Base-by-base conservation (phyloP, 305 asterid species). In the Fraxinus sp. region DNA sequence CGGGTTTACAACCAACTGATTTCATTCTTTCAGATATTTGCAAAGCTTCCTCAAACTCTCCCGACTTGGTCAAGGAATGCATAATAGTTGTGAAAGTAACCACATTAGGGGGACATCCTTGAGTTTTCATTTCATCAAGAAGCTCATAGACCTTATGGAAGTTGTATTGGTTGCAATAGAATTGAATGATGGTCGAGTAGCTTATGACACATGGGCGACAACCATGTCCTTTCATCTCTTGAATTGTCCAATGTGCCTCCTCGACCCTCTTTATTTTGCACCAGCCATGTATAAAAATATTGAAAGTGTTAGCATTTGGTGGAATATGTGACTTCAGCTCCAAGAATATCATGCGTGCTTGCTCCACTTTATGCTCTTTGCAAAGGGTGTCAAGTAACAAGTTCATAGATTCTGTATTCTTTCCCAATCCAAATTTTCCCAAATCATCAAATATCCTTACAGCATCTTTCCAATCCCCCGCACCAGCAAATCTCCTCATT, bases 211-310 rank as follows among this genome's bases (percentile, higher is more conserved):
- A 93, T 8, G 98, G 98, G 59, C 77, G 88, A 83, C 86, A 89
- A 75, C 99, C 97, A 35, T 80, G 77, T 22, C 98, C 98, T 85
- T 90, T 95, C 96, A 95, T 94, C 88, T 95, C 98, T 82, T 95
- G 91, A 73, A 95, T 85, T 24, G 98, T 95, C 99, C 99, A 95
- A 24, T 91, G 90, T 39, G 99, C 98, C 89, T 94, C 99, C 74
- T 95, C 97, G 13, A 95, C 93, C 86, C 93, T 86, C 75, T 85
- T 93, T 75, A 88, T 84, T 84, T 94, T 95, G 93, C 98, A 95
- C 98, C 98, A 95, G 16, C 99, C 99, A 85, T 93, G 93, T 73
- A 95, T 90, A 83, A 94, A 93, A 64, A 95, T 91, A 88, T 92
- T 95, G 87, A 86, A 93, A 5, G 98, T 94, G 86, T 89, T 83